Base-by-base conservation (phyloP, 2,329 filamentous ascomycete species). In the Chalaropsis thielavioides region DNA sequence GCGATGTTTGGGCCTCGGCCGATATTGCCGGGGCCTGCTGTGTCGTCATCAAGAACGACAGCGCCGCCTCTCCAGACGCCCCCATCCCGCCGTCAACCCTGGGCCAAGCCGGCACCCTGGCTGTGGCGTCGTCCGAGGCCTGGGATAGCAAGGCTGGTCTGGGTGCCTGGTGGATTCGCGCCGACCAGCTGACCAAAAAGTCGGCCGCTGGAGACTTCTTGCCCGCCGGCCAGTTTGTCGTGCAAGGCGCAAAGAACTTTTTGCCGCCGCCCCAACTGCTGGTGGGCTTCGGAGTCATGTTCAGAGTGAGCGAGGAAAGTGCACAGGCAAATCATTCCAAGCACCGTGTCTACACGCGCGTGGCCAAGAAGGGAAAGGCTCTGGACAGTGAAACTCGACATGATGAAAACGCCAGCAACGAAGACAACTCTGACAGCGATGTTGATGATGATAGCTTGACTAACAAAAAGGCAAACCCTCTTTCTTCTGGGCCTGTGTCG, bases 111-210 rank as follows among this genome's bases (percentile, higher is more conserved):
- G 94, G 94, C 0, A 87, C 86, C 56, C 76, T 96, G 38, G 86
- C 88, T 0, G 88, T 99, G 4, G 90, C 89, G 68, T 88, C 89
- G 8, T 96, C 91, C 0, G 87, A 80, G 65, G 94, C 92, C 0
- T 99, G 94, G 94, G 94, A 97, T 67, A 92, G 89, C 1, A 99
- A 99, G 74, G 92, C 92, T 8, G 84, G 90, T 17, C 95, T 97
- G 89, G 87, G 89, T 19, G 92, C 92, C 8, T 99, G 90, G 87
- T 99, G 94, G 94, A 92, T 95, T 0, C 85, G 87, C 68, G 87
- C 89, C 1, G 86, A 92, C 64, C 92, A 97, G 73, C 90, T 99
- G 0, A 90, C 89, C 10, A 97, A 97, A 75, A 89, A 85, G 41
- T 86, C 88, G 0, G 80, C 85, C 0, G 84, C 83, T 0, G 92